These are phyloP conservation scores for Baeospora myosura DNA, from an alignment of 1,284 basidiomycete species.

Conservation along the genomic window DNA sequence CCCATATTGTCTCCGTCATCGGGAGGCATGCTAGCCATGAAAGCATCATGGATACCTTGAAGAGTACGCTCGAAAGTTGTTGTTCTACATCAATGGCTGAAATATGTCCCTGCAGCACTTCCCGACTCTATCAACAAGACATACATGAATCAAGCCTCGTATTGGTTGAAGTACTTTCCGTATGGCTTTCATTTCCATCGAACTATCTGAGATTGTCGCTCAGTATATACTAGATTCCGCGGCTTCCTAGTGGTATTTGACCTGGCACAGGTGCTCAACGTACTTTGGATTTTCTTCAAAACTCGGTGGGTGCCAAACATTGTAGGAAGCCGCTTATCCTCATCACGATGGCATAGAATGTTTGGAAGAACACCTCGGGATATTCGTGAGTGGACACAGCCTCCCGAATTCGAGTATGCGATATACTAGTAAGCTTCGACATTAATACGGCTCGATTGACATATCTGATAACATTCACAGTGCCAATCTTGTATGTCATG, in stretches of 20 bases:
- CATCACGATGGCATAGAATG: constrained; percentile 36
- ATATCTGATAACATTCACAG: constrained; percentile 25
- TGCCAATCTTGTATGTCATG: constrained; percentile 48
- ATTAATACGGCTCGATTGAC: not conserved
- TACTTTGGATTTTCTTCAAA: constrained; percentile 80
- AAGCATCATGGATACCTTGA: constrained; percentile 42
- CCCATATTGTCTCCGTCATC: constrained; percentile 44
- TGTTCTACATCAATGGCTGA: constrained; percentile 4
- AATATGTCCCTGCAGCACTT: constrained; percentile 29
- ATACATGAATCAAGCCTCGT: constrained; percentile 54
- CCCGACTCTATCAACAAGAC: constrained; percentile 53
- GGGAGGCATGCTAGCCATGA: constrained; percentile 44
- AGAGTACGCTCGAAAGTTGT: constrained; percentile 28
- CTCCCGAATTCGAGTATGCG: constrained; percentile 85
- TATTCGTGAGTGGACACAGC: constrained; percentile 92
- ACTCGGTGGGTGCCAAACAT: constrained; percentile 35
- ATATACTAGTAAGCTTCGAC: constrained; percentile 67
- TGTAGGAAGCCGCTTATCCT: not conserved
- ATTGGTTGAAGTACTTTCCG: constrained; percentile 80
- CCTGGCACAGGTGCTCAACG: constrained; percentile 79
- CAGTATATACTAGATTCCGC: constrained; percentile 44
- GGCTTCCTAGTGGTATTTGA: constrained; percentile 79
- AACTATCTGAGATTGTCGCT: not conserved
- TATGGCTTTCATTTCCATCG: constrained; percentile 22
- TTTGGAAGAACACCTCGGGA: constrained; percentile 93